Evolutionary conservation across 352 stramenopile species (phyloP).

Genomic region (Phytophthora pistaciae): DNA sequence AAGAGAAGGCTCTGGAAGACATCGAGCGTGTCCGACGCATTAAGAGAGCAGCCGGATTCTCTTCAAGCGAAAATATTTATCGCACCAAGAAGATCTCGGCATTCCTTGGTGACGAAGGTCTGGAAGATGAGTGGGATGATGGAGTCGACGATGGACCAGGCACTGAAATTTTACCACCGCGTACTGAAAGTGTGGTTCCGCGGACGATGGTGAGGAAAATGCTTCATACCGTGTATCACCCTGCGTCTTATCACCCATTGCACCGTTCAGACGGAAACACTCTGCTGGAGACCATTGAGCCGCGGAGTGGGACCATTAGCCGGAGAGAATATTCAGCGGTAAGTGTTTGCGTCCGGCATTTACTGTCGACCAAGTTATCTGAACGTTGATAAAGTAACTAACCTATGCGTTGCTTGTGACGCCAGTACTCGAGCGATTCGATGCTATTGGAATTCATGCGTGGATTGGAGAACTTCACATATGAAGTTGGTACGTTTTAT

Average conservation of each 20-base stretch:
- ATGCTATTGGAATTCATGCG: slow-evolving; percentile 44
- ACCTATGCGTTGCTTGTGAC: not conserved
- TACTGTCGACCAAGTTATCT: not conserved
- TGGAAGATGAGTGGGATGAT: slow-evolving; percentile 37
- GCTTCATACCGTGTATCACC: slow-evolving; percentile 26
- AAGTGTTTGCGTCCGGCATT: not conserved
- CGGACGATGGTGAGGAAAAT: slow-evolving; percentile 35
- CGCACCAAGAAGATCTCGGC: slow-evolving; percentile 42
- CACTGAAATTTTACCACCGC: slow-evolving; percentile 28
- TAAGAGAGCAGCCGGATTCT: slow-evolving; percentile 42
- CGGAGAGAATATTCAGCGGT: slow-evolving; percentile 31
- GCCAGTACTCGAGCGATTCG: slow-evolving; percentile 31
- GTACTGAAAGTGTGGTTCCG: slow-evolving; percentile 32
- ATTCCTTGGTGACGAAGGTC: slow-evolving; percentile 32
- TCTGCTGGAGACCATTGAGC: slow-evolving; percentile 62
- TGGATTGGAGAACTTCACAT: slow-evolving; percentile 56
- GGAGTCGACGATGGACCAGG: slow-evolving; percentile 30
- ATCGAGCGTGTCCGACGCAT: slow-evolving; percentile 42
- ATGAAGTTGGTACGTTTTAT: slow-evolving; percentile 45
- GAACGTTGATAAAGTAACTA: no score
- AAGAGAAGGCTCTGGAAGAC: slow-evolving; percentile 32
- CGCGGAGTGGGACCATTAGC: slow-evolving; percentile 30
- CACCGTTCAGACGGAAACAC: slow-evolving; percentile 43
- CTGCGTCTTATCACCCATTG: slow-evolving; percentile 54
- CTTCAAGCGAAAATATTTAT: slow-evolving; percentile 56